Evolutionary conservation across 169 alveolate genomes (phyloP).

Genomic region (Plasmodium ovale): DNA sequence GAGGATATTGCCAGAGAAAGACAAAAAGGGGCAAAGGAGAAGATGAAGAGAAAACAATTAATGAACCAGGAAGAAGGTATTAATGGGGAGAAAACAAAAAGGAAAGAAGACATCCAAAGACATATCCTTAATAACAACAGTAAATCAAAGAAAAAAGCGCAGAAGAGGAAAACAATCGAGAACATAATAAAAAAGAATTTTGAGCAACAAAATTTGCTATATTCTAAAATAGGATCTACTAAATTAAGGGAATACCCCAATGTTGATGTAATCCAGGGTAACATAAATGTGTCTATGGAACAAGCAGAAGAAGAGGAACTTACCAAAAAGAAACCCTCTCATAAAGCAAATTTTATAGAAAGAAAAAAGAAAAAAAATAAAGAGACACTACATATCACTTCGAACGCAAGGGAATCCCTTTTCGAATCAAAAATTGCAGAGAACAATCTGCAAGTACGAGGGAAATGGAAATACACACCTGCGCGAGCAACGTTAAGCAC

Average conservation of each 20-base stretch:
- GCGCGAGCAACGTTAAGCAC: background rate
- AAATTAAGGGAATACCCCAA: background rate
- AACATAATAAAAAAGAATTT: background rate
- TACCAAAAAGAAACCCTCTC: no score
- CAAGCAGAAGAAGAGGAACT: no score
- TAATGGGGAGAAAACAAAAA: background rate
- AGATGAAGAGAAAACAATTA: background rate
- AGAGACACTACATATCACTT: background rate
- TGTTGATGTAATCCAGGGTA: no score
- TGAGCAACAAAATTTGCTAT: background rate
- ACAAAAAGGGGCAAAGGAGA: background rate
- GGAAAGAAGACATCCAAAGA: background rate
- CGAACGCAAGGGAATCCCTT: background rate
- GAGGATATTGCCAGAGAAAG: background rate
- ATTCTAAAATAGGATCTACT: background rate
- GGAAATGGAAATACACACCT: background rate
- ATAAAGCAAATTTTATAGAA: background rate
- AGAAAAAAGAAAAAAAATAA: conserved; percentile 5
- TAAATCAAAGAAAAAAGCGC: background rate
- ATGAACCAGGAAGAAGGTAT: background rate
- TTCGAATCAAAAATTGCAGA: conserved; percentile 29
- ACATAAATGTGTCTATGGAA: no score
- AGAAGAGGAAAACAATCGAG: background rate
- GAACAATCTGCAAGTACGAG: no score
- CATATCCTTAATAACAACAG: background rate